Evolutionary conservation across 2,329 filamentous ascomycete genomes (phyloP).

Genomic region (Emergomyces pasteurianus): DNA sequence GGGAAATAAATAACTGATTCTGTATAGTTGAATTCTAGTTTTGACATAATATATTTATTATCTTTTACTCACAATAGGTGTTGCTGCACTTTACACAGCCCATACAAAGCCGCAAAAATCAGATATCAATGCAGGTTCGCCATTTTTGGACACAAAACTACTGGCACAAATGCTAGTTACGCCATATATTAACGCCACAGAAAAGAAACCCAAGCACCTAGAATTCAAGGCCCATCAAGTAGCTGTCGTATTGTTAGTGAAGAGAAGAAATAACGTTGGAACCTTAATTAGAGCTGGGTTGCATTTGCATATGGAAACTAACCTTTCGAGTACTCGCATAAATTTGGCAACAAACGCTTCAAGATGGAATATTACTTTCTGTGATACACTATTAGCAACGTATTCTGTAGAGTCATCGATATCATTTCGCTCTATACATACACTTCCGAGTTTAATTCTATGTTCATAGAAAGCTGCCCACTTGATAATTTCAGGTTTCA

Average conservation of each 20-base stretch:
- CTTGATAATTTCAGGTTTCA: conserved; percentile 85
- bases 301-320: conserved; percentile 24
- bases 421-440: conserved; percentile 22
- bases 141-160: background rate
- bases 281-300: background rate
- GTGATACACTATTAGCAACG: conserved; percentile 2
- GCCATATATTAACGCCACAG: background rate
- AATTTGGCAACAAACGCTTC: conserved; percentile 98
- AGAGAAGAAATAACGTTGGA: background rate
- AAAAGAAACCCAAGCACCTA: background rate
- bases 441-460: conserved; percentile 70
- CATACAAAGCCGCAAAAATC: background rate
- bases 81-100: background rate
- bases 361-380: conserved; percentile 93
- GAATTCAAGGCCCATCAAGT: conserved; percentile 13
- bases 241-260: conserved; percentile 7
- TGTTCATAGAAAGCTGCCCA: conserved; percentile 99
- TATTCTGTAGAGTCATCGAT: background rate
- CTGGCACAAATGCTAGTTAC: background rate
- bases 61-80: background rate
- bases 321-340: conserved; percentile 92
- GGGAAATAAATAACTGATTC: background rate
- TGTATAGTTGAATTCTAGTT: background rate
- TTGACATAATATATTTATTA: background rate
- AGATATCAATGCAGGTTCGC: background rate